Evolutionary conservation across 257 asterid genomes (phyloP), one percentile per base, ranked within the genome.

Genomic region (Orobanche coerulescens): DNA sequence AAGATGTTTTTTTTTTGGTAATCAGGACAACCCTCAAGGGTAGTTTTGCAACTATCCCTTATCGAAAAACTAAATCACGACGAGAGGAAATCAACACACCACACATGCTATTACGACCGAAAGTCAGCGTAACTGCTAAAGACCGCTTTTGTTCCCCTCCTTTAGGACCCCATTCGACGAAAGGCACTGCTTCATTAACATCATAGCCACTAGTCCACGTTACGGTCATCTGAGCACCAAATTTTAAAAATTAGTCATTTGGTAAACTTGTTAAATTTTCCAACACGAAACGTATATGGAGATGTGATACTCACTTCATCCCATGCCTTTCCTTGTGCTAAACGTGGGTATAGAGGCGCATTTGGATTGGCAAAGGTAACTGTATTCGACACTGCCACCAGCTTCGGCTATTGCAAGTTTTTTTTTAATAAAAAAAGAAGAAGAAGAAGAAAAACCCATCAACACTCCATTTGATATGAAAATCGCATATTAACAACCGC

Each of bases 151-250:
- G 80, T 44, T 72, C 60, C 53, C 74, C 89, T 42, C 90, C 88
- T 73, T 80, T 75, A 24, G 65, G 85, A 51, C 92, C 95, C 98
- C 98, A 93, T 65, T 86, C 82, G 31, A 93, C 86, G 53, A 93
- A 81, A 8, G 98, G 91, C 62, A 79, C 77, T 20, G 97, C 91
- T 63, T 40, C 82, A 54, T 61, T 71, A 62, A 77, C 61, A 66
- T 62, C 81, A 39, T 83, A 86, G 36, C 98, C 97, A 61, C 98
- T 93, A 5, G 98, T 93, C 98, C 98, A 93, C 20, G 97, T 93
- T 49, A 93, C 87, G 18, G 97, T 83, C 95, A 89, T 93, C 98
- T 92, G 83, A 53, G 58, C 11, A 68, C 34, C 65, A 75, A 61
- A 63, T 56, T 22, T 1, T 12, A 15, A 48, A 71, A 70, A 58